These are phyloP conservation scores for Sarocladiaceae sp. DNA, from an alignment of 2,329 filamentous ascomycete genomes.

Conservation along the genomic window DNA sequence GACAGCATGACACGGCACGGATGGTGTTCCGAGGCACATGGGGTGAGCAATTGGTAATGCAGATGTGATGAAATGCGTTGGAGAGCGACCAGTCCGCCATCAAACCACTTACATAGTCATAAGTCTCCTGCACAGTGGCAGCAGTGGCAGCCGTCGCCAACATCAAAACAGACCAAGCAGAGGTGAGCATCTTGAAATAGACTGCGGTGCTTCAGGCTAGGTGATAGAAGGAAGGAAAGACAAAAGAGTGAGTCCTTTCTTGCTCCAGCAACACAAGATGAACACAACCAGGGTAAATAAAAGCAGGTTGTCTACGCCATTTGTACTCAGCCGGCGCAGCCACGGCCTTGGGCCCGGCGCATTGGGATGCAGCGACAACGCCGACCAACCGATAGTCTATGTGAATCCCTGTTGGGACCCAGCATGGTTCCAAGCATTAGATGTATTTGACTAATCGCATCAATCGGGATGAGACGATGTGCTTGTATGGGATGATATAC, in stretches of 20 bases:
- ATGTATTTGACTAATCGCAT: background rate
- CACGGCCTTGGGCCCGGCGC: background rate
- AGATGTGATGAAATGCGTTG: background rate
- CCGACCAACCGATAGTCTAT: background rate
- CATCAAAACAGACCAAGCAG: slow-evolving; percentile 4
- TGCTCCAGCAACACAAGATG: background rate
- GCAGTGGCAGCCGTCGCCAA: slow-evolving; percentile 7
- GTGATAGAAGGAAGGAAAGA: background rate
- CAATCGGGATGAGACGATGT: too few relatives aligned
- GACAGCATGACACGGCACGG: background rate
- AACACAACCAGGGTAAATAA: background rate
- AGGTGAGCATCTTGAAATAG: background rate
- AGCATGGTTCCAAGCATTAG: background rate
- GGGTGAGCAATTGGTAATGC: background rate
- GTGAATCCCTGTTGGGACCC: background rate
- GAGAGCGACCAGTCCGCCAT: background rate
- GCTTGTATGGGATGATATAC: too few relatives aligned
- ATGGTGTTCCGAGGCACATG: background rate
- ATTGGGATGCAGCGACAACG: background rate
- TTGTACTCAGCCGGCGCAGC: background rate
- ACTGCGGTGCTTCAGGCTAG: too few relatives aligned
- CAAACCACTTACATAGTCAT: slow-evolving; percentile 19
- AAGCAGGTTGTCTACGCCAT: background rate
- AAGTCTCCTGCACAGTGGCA: slow-evolving; percentile 12
- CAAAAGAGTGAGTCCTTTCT: background rate